Evolutionary conservation across 2,329 filamentous ascomycete genomes (phyloP), one percentile per base, ranked within the genome.

Genomic region (Cytospora mali): DNA sequence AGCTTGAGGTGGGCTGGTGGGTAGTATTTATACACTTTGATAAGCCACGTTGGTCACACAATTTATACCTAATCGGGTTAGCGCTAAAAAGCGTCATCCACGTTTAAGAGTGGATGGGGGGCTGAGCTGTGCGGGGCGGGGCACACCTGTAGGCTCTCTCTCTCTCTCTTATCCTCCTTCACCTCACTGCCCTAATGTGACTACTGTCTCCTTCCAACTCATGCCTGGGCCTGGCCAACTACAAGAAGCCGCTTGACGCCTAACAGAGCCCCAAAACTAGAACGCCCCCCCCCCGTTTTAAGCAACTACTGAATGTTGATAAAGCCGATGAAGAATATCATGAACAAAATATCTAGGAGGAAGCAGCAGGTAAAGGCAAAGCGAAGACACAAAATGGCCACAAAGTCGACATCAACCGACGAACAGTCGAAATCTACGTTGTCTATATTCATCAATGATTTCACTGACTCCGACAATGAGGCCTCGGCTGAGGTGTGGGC

Each of bases 401-500:
- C 56, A 4, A 53, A 64, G 49, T 23, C 61, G 53, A 31, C 16
- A 55, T 21, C 61, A 58, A 27, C 14, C 31, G 31, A 54, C 27
- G 49, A 18, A 14, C 35, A 52, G 53, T 16, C 57, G 1, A 42
- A 23, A n/a, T 33, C 49, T 2, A 42, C 35, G 27, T 48, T 65
- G 56, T 63, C 21, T 14, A 35, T 65, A 31, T 65, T 64, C 27
- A 46, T 65, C 28, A 65, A 65, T 10, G 64, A 65, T 53, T 65
- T 65, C 29, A 65, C 64, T 31, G 64, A 65, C 18, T 64, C 64
- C 2, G 64, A 65, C 31, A 65, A 65, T 31, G 54, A 65, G 23
- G 64, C 64, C 11, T 50, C 64, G 42, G 61, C 46, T 49, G 55
- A 63, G 52, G 35, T 56, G n/a, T 65, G 64, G 64, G 61, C 61